phyloP scores from a whole-genome alignment of 192 early-diverging fungal species.

The Glomus cerebriforme region DNA sequence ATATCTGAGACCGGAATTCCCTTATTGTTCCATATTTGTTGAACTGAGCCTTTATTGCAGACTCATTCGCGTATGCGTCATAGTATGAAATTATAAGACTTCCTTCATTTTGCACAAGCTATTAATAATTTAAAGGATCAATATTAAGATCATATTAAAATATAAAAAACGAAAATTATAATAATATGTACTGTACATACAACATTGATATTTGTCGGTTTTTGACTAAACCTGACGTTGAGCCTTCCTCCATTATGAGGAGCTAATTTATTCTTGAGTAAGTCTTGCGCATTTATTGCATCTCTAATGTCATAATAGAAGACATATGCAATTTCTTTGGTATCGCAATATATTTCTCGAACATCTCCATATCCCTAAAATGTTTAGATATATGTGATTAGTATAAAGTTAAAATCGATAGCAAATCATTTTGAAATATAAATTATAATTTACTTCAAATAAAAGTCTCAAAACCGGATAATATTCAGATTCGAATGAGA shows the following conservation, averaged over 20 bases:
- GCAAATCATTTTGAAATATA: too few species aligned
- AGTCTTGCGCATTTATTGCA: conserved; percentile 2
- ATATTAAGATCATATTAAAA: not conserved
- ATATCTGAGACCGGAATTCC: not conserved
- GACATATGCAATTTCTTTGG: conserved; percentile 3
- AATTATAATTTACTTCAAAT: not conserved
- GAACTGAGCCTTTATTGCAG: not conserved
- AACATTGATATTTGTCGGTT: not conserved
- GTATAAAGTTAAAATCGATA: not conserved
- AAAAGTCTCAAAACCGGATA: not conserved
- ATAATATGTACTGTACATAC: not conserved
- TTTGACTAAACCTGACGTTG: not conserved
- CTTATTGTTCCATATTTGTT: not conserved
- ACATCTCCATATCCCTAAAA: conserved; percentile 14
- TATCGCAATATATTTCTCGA: not conserved
- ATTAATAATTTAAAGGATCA: not conserved
- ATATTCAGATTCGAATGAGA: not conserved
- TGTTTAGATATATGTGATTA: not conserved
- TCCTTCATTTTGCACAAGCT: not conserved
- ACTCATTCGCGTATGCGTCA: not conserved
- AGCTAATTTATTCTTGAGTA: not conserved
- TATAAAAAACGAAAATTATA: not conserved
- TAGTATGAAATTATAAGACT: not conserved
- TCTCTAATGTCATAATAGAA: conserved; percentile 22
- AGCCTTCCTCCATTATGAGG: not conserved